A percentile compares a stretch with the other conserved stretches of the same genome.
Conservation (phyloP, 2,329 filamentous ascomycete genomes). For the Aspergillus nomiae region DNA sequence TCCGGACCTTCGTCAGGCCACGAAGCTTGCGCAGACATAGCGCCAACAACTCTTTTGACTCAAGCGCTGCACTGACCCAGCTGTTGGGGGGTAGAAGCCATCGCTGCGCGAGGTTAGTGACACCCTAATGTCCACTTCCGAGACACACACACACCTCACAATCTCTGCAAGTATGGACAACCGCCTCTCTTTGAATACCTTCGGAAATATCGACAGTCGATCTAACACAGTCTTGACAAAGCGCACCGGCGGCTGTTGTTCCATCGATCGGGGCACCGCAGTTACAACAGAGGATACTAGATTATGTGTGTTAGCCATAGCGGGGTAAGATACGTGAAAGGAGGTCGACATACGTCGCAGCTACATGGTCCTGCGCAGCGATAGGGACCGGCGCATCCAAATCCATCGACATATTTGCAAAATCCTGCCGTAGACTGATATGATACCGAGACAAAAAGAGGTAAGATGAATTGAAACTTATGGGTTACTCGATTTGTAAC, state of each 20-base stretch:
- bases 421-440: background rate
- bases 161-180: conserved; percentile 87
- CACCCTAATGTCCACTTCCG: background rate
- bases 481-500: conserved; percentile 22
- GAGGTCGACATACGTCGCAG: conserved; percentile 55
- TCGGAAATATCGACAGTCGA: conserved; percentile 89
- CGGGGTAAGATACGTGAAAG: conserved; percentile 9
- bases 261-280: conserved; percentile 95
- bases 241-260: conserved; percentile 78
- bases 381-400: conserved; percentile 58
- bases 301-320: conserved; percentile 17
- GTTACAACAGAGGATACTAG: conserved; percentile 94
- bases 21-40: conserved; percentile 86
- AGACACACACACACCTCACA: conserved; percentile 61
- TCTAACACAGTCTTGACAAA: conserved; percentile 96
- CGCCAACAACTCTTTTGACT: conserved; percentile 90
- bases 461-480: background rate
- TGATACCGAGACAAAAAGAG: background rate
- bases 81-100: conserved; percentile 85
- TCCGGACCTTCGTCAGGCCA: conserved; percentile 84
- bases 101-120: conserved; percentile 43
- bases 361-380: conserved; percentile 39
- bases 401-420: conserved; percentile 52
- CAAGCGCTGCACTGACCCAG: conserved; percentile 82
- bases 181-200: conserved; percentile 87